Evolutionary conservation across 805 yeast genomes (phyloP), one percentile per base, ranked within the genome.

Genomic region (Wickerhamiella australiensis): DNA sequence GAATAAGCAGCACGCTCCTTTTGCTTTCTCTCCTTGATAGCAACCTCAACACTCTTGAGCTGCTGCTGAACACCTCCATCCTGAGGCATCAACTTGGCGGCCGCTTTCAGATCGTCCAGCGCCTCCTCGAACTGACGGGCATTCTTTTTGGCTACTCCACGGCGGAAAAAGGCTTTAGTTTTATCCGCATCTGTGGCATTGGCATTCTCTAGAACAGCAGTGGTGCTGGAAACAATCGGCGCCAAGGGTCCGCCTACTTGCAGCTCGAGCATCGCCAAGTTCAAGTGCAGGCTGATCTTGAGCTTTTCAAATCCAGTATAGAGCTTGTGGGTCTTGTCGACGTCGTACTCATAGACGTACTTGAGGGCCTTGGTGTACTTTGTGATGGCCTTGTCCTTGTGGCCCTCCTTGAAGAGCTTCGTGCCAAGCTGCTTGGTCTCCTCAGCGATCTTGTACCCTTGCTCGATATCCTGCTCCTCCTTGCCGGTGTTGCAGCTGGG

Each of bases 101-200:
- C 96, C 53, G 71, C 69, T 55, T 78, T 76, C 51, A 87, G 73
- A 53, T 80, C 82, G 11, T 63, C 66, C 46, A 81, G 68, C 0
- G 95, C 94, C 51, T 70, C 74, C 26, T 81, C 90, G 49, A 78
- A 80, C 60, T 84, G 80, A 60, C 81, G 81, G 20, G 72, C 68
- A 7, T 74, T 65, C 52, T 77, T 65, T 59, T 78, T 74, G 1
- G 92, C 95, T 60, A 75, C 68, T 33, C 94, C 96, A 64, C 90
- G 79, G 64, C 97, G 80, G 70, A 80, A 88, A 41, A 77, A 68
- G 0, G 96, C 96, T 69, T 88, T 88, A 15, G 94, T 85, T 62
- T 75, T 76, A 20, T 86, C 78, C 54, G 79, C 75, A 37, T 76
- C 82, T 50, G 77, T 84, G 2, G 65, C 66, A 20, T 56, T 64